Base-by-base conservation (phyloP, 345 rosid genomes). In the Brassica incana region DNA sequence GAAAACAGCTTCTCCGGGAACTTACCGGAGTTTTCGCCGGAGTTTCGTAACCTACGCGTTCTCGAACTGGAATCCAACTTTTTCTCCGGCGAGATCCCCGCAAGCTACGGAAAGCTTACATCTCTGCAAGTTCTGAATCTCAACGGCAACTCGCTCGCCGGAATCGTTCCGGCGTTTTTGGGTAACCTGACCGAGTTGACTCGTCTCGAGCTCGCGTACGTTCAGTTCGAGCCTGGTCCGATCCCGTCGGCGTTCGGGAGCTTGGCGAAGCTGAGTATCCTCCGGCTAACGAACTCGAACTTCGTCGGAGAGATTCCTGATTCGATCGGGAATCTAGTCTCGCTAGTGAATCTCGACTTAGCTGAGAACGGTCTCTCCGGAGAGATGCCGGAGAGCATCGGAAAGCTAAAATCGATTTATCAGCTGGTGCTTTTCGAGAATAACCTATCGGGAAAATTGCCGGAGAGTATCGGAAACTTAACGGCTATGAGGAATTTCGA, bases 251-350 rank as follows among this genome's bases (percentile, higher is more conserved):
- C 76, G 7, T 60, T 89, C 1, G 91, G 92, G 18, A 87, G 83
- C 59, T 61, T 92, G 40, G 73, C 83, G 23, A 89, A 88, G 77
- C 87, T 92, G 35, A 86, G 85, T 79, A 4, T 2, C 23, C 81
- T 92, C 6, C 85, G 80, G 68, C 29, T 74, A 11, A 4, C 82
- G 14, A 2, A 2, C 0, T 67, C 88, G 59, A 48, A 77, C 35
- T 87, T 90, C 32, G 32, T 77, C 65, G 93, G 93, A 27, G 87
- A 85, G 71, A 87, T 92, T 30, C 97, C 93, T 0, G 85, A 62
- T 4, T 86, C 86, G 1, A 86, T 92, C 4, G 86, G 87, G 35
- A 76, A 87, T 29, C 82, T 92, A 5, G 78, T 29, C 20, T 78
- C 75, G 23, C 64, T 89, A 3, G 69, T 52, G 74, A 85, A 75